Evolutionary conservation across 2,329 filamentous ascomycete species (phyloP), one percentile per base, ranked within the genome.

Genomic region (Curvularia eragrostidis): DNA sequence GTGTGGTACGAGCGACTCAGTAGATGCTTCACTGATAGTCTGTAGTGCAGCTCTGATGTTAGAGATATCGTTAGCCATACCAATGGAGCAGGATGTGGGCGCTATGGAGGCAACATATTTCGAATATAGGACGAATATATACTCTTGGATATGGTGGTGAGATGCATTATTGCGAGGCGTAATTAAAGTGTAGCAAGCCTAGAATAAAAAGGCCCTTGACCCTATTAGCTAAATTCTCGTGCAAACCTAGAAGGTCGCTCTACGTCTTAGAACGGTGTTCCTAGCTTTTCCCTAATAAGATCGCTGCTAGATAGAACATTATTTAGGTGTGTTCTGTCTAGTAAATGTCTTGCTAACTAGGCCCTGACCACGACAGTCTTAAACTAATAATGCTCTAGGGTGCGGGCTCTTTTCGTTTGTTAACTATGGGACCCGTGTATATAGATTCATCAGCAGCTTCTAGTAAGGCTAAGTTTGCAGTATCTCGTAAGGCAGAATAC

Each of bases 41-140:
- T 55, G 15, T 55, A 58, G 42, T 26, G 42, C 36, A 28, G 56
- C 51, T 52, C 21, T 52, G 12, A 51, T 32, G 32, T 41, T 12
- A 7, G 24, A 5, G 13, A 12, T 8, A 15, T 54, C 13, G 4
- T 34, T 44, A 39, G 44, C 13, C 36, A 54, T 54, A 26, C 19
- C 26, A 36, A 42, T 48, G 19, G 23, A 28, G n/a, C n/a, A 38
- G n/a, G 5, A 39, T 28, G 15, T 15, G 10, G 41, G 41, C n/a
- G 41, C 23, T 43, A 23, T 43, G 41, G 41, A 43, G 23, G 26
- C 23, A 26, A 13, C 41, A 7, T 43, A 5, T 43, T 43, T 28
- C 23, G 12, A n/a, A 43, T 28, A 43, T 43, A 5, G 13, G 41
- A 28, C 26, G 23, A 43, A 43, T 44, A 44, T 44, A 44, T 44